Evolutionary conservation across 495 filamentous ascomycete genomes (phyloP), one percentile per base, ranked within the genome.

Genomic region (Acidiella bohemica): DNA sequence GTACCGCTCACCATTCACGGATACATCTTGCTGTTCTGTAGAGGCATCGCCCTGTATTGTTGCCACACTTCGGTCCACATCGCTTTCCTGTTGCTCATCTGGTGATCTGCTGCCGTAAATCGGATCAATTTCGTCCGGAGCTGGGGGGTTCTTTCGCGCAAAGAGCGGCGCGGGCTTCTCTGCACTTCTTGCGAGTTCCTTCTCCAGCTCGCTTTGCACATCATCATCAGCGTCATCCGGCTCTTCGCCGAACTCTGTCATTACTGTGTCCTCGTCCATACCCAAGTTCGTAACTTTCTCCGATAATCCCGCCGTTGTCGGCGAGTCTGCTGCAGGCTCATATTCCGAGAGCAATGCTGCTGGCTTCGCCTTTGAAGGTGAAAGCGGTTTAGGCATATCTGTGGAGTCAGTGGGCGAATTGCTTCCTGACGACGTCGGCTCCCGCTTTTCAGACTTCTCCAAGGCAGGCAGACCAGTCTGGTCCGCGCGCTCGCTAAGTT

Each of bases 91-190:
- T 11, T 44, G 14, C 22, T 37, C 43, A 23, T 12, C 21, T 19
- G 37, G 20, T 36, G 12, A 14, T 8, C 19, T 5, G 28, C 36
- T 12, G 10, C 17, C 18, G 29, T 16, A n/a, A 26, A 31, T 4
- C 36, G 32, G 17, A 36, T 51, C 25, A 26, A 26, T 12, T 46
- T 32, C 43, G 16, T 28, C 23, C 6, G 41, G 20, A 2, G 36
- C 4, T 4, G 41, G 21, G 8, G 26, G 24, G 2, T 53, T 36
- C 30, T 39, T 39, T 28, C 49, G 53, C 6, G 45, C 45, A 55
- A 83, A 84, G 9, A 86, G 59, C 18, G 80, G 79, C 1, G 76
- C 65, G 0, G 80, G 81, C 19, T 72, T 73, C 5, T 40, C 47
- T 8, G 27, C 47, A 3, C 77, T 62, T 6, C 72, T 63, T 8